Base-by-base conservation (phyloP, 2,329 filamentous ascomycete species). In the Ilyonectria mors-panacis region DNA sequence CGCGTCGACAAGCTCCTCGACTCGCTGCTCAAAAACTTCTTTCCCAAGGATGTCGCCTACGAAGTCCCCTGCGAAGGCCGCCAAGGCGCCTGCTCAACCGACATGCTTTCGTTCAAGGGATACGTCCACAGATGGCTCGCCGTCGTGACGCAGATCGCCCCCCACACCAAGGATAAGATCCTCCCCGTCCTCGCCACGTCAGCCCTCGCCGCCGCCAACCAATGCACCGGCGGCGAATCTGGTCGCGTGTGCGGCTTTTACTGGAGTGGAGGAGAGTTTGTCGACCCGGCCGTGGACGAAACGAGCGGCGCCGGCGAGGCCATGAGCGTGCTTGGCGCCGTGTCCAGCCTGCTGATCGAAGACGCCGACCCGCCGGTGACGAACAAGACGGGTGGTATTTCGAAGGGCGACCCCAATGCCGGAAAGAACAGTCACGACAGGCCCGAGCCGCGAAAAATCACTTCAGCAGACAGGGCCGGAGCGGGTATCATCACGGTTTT, bases 101-200 rank as follows among this genome's bases (percentile, higher is more conserved):
- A 95, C 74, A 92, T 94, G 84, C 80, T 88, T 66, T 88, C 89
- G 2, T 94, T 92, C 86, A 93, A 93, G 80, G 91, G 91, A 44
- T 90, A 91, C 65, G 83, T 93, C 19, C 85, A 89, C 71, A 87
- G 90, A 45, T 93, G 91, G 89, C 82, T 94, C 71, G 84, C 88
- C 4, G 84, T 86, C 23, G 85, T 87, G 1, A 86, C 88, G 2
- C 85, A 91, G 70, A 63, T 93, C n/a, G 90, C 89, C 0, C 91
- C 92, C 0, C 85, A 85, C 51, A 89, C 87, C 1, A 79, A 80
- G 45, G 79, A 85, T 1, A 81, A 76, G 17, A 89, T 94, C 70
- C 80, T 87, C 63, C 85, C 89, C 1, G 85, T 88, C 35, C 82
- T 94, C 7, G 81, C 82, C 62, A 85, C 81, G 1, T 92, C 91